A percentile compares a stretch with the other conserved stretches of the same genome.
Conservation (phyloP, 2,329 filamentous ascomycete species). For the Aspergillus ochraceus region DNA sequence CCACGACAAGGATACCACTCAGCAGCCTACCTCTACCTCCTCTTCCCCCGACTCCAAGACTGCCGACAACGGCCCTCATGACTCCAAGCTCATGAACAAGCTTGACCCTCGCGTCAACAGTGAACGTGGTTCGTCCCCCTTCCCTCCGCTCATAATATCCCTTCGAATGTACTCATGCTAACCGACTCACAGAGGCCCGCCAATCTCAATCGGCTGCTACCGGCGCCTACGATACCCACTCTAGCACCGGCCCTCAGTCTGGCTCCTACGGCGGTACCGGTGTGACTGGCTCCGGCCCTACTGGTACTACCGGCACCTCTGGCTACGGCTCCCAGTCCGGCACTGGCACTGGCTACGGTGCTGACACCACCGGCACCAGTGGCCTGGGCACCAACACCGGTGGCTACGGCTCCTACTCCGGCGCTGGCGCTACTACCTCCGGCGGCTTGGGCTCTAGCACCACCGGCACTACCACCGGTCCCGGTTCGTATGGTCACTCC, state of each 20-base stretch:
- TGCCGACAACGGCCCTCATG: slow-evolving; percentile 13
- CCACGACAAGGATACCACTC: slow-evolving; percentile 17
- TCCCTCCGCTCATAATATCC: neutral
- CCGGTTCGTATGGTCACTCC: slow-evolving; percentile 6
- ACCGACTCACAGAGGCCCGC: slow-evolving; percentile 6
- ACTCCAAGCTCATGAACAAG: slow-evolving; percentile 49
- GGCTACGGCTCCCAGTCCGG: neutral
- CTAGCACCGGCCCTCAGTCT: neutral
- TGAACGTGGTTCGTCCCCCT: slow-evolving; percentile 10
- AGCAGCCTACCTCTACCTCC: slow-evolving; percentile 2
- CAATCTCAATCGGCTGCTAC: neutral
- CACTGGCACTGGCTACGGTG: neutral
- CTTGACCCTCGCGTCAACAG: slow-evolving; percentile 47
- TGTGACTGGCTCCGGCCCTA: neutral
- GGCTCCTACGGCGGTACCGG: neutral
- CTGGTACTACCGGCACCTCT: neutral
- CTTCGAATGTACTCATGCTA: neutral
- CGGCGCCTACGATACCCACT: neutral
- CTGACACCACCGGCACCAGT: neutral
- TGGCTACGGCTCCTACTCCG: neutral
- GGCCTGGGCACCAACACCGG: too few relatives aligned
- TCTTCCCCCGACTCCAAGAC: slow-evolving; percentile 1
- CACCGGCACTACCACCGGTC: neutral
- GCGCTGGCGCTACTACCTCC: neutral
- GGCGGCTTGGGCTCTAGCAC: slow-evolving; percentile 1